Conservation (phyloP, 208 protist genomes). For the Phytomonas francai region DNA sequence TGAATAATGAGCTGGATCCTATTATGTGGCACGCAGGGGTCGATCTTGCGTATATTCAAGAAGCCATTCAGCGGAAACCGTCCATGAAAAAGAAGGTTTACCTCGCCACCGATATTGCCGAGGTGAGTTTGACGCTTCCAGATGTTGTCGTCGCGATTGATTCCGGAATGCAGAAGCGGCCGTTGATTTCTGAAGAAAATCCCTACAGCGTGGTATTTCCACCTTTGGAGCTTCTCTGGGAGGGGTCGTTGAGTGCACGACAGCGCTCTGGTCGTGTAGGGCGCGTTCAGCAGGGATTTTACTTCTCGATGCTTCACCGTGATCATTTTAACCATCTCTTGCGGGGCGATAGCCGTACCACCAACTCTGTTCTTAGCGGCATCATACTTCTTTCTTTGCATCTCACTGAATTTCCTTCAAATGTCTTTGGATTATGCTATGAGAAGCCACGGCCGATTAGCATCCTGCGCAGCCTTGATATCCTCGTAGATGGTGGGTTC, state of each 20-base stretch:
- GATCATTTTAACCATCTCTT: conserved; percentile 29
- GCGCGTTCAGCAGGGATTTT: conserved; percentile 85
- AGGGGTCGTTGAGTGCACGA: conserved; percentile 44
- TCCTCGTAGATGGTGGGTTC: conserved; percentile 56
- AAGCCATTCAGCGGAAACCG: conserved; percentile 73
- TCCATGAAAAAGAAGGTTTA: conserved; percentile 87
- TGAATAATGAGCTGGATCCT: conserved; percentile 55
- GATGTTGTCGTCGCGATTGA: conserved; percentile 96
- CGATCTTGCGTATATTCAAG: conserved; percentile 84
- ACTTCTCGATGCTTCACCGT: conserved; percentile 60
- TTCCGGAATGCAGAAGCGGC: conserved; percentile 78
- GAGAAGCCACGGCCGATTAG: conserved; percentile 49
- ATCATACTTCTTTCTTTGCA: conserved; percentile 76
- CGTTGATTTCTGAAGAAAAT: conserved; percentile 49
- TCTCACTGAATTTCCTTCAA: conserved; percentile 44
- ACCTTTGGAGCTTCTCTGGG: conserved; percentile 74
- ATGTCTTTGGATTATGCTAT: conserved; percentile 60
- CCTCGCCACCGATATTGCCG: conserved; percentile 94
- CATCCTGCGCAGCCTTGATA: conserved; percentile 46
- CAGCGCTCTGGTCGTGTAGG: conserved; percentile 82
- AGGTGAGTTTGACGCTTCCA: conserved; percentile 95
- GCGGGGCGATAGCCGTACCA: conserved; percentile 36
- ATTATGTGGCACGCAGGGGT: conserved; percentile 82
- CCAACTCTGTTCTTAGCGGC: conserved; percentile 59
- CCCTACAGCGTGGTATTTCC: conserved; percentile 70